These are phyloP conservation scores for Pestalotiopsis sp. DNA, from an alignment of 2,329 filamentous ascomycete genomes.

Conservation along the genomic window DNA sequence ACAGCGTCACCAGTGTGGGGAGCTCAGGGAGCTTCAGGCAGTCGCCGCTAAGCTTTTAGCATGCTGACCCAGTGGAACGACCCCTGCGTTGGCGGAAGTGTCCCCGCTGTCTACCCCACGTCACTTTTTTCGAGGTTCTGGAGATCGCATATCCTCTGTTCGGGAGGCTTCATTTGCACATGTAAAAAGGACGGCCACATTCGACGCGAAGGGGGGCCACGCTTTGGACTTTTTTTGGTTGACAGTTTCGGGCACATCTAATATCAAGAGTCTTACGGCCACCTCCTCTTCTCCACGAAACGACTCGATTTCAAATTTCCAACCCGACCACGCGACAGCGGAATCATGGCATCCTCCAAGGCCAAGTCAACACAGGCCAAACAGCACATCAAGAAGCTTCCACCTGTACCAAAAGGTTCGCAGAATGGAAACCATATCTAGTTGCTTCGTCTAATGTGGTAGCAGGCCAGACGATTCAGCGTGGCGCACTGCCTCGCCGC, in stretches of 20 bases:
- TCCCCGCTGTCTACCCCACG: slow-evolving; percentile 2
- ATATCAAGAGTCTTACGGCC: background rate
- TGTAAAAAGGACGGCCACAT: background rate
- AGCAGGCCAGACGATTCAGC: slow-evolving; percentile 50
- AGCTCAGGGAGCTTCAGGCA: background rate
- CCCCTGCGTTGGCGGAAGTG: background rate
- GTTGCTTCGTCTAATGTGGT: slow-evolving; percentile 17
- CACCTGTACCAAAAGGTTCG: slow-evolving; percentile 32
- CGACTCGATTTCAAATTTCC: background rate
- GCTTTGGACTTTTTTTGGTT: background rate
- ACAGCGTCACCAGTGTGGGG: background rate
- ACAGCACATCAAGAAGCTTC: slow-evolving; percentile 29
- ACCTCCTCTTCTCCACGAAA: background rate
- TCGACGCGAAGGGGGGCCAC: background rate
- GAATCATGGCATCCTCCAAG: slow-evolving; percentile 1
- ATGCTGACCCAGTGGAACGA: background rate
- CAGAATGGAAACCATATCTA: background rate
- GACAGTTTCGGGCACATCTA: background rate
- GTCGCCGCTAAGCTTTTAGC: background rate
- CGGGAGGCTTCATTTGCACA: background rate
- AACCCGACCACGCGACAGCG: background rate
- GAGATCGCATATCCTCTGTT: background rate
- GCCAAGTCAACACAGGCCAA: slow-evolving; percentile 3
- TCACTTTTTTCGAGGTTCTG: background rate
- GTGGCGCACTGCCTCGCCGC: slow-evolving; percentile 48